Conservation (phyloP, 495 filamentous ascomycete genomes). For the Tirmania nivea region DNA sequence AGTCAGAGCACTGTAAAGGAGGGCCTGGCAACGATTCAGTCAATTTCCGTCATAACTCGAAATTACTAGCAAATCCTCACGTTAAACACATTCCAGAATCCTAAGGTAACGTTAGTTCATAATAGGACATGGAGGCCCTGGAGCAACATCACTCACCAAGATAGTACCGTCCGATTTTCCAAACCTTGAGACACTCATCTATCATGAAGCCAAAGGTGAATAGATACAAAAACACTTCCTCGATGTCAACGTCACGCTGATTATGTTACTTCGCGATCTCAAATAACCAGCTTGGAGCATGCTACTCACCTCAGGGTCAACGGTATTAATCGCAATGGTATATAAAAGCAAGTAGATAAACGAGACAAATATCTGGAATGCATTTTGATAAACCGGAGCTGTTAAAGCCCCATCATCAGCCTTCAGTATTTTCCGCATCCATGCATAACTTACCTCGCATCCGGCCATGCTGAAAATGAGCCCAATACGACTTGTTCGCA, state of each 20-base stretch:
- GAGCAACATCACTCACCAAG: conserved; percentile 25
- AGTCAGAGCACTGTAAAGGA: conserved; percentile 43
- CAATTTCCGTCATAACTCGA: neutral
- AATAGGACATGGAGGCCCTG: too few relatives aligned
- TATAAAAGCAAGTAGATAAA: conserved; percentile 66
- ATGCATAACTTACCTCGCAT: conserved; percentile 33
- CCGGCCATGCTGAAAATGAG: conserved; percentile 76
- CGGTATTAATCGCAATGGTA: conserved; percentile 76
- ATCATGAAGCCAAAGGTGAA: conserved; percentile 87
- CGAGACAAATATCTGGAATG: conserved; percentile 64
- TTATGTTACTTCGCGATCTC: conserved; percentile 15
- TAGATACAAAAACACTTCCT: conserved; percentile 64
- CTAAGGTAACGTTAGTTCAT: neutral
- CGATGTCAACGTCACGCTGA: conserved; percentile 55
- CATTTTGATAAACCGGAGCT: conserved; percentile 77
- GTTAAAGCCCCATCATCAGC: neutral
- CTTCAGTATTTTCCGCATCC: neutral
- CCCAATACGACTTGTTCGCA: conserved; percentile 48
- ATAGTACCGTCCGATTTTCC: conserved; percentile 77
- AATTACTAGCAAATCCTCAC: conserved; percentile 27
- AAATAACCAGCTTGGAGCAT: neutral
- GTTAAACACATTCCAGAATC: conserved; percentile 92
- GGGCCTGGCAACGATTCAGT: neutral
- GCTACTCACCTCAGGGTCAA: conserved; percentile 33
- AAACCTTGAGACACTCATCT: conserved; percentile 70